phyloP scores from a whole-genome alignment of 441 rosid genomes.

The Brassica hybrid region DNA sequence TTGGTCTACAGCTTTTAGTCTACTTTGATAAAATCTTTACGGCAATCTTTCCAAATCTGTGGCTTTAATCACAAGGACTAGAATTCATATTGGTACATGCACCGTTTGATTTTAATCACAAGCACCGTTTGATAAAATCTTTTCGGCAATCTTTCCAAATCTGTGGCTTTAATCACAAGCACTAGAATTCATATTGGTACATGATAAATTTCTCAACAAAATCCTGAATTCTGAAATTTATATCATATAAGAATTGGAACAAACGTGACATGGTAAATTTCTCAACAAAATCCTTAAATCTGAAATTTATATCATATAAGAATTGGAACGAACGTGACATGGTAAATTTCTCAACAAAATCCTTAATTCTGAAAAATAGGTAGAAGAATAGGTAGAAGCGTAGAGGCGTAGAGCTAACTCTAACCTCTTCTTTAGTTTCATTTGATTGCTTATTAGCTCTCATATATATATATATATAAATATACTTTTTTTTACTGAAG shows the following conservation, averaged over 20 bases:
- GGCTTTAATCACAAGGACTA: constrained; percentile 9
- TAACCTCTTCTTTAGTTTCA: constrained; percentile 15
- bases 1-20: not conserved
- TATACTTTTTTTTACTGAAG: no score
- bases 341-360: no score
- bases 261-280: constrained; percentile 4
- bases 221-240: no score
- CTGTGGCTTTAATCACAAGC: constrained; percentile 4
- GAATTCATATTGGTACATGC: constrained; percentile 8
- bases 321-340: not conserved
- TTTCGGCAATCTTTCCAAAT: not conserved
- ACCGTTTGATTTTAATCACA: no score
- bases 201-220: not conserved
- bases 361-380: constrained; percentile 39
- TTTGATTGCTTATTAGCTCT: constrained; percentile 18
- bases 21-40: no score
- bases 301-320: not conserved
- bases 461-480: no score
- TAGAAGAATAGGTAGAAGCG: not conserved
- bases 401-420: constrained; percentile 19
- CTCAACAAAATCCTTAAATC: not conserved
- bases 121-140: no score
- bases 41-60: not conserved
- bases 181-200: constrained; percentile 8
- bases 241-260: not conserved